Evolutionary conservation across 345 rosid species (phyloP), one percentile per base, ranked within the genome.

Genomic region (Eucalyptus regnans): DNA sequence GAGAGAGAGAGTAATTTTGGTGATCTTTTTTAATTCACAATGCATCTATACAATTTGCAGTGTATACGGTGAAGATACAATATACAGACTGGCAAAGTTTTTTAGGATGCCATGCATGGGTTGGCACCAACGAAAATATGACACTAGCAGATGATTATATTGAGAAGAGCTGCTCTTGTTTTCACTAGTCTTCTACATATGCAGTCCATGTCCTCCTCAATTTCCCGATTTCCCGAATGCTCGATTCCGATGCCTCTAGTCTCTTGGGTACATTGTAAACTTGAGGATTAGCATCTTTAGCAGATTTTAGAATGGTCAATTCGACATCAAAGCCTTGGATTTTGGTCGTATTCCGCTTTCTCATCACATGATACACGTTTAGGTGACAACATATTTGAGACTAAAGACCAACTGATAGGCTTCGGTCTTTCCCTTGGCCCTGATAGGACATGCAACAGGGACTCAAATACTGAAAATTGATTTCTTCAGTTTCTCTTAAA

Each of bases 121-220:
- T 50, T 52, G 48, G n/a, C 49, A 29, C 51, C 20, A 13, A 41
- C 22, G 71, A 71, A 50, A 46, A 20, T 87, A 62, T 46, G 23
- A 44, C 50, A 81, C 54, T 89, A 90, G 64, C 81, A 50, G 88
- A 54, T 91, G 76, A 94, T 89, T 88, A 90, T 90, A 68, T 93
- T 92, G 76, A 92, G 91, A 88, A 93, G 90, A 46, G 88, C 93
- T 90, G 90, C 94, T 94, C 94, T 89, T 17, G 94, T 92, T 88
- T 91, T 94, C 76, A 93, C 41, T 50, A 93, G 18, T 48, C 90
- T 89, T 89, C 92, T 91, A 33, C 88, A 93, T 50, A 93, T 89
- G 58, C 91, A 88, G 85, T 92, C 96, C 91, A 91, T 41, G 7
- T 27, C 68, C n/a, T 88, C 92, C 90, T 94, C 96, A 33, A 51